Evolutionary conservation across 371 early-diverging fungal genomes (phyloP), one percentile per base, ranked within the genome.

Genomic region (Saksenaea vasiformis): DNA sequence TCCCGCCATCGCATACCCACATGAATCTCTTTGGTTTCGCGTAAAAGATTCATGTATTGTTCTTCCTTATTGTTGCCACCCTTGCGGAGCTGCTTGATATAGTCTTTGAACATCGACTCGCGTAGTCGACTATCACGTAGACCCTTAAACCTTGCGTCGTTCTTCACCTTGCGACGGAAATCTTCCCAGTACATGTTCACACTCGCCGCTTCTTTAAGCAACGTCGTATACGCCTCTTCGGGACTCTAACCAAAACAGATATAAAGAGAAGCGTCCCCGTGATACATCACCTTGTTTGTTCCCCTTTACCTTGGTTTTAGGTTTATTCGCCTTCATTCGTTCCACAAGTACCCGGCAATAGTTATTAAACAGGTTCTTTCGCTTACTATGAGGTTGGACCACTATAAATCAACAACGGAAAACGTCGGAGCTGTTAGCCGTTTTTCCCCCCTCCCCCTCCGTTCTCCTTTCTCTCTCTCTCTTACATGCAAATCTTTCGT

Each of bases 291-390:
- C 66, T 28, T 62, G 61, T 34, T 68, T 58, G 60, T 69, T 68
- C 41, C 39, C 11, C 58, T 54, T 76, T 87, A 67, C 72, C 73
- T 74, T 80, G 64, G 47, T 67, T 36, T 37, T 61, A 26, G 56
- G 65, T 57, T 80, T 80, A 24, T 83, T 73, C 11, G 80, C 76
- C 54, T 85, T 82, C 26, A 77, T 73, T 61, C 87, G 85, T 19
- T 76, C 77, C 5, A 82, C 86, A 26, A 87, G 74, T 14, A 77
- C 74, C 35, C 83, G 78, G 73, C 93, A 92, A 62, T 77, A 91
- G 43, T 84, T 80, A 26, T 92, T 91, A 68, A 91, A 93, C 14
- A 87, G 65, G 31, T 76, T 81, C 19, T 87, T 80, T 57, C 87
- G 82, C 63, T 79, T 70, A 44, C 71, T 64, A 36, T 51, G 65